phyloP scores from a whole-genome alignment of 1,284 basidiomycete genomes.

The Vanrija sp. region DNA sequence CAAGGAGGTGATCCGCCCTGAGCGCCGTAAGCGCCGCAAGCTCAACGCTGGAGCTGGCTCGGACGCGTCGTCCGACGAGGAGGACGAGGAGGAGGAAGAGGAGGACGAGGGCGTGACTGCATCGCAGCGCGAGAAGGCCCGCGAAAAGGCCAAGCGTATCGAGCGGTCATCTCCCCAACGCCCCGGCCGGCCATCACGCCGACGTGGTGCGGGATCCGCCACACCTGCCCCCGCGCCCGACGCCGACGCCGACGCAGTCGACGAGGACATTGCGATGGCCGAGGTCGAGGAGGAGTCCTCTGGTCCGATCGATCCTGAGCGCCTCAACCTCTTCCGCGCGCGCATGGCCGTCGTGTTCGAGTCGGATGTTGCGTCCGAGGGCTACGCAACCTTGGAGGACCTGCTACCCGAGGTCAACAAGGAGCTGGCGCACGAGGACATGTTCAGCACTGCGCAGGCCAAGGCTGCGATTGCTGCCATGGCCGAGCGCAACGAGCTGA shows the following conservation, averaged over 20 bases:
- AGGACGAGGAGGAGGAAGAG: slow-evolving; percentile 54
- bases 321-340: slow-evolving; percentile 71
- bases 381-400: slow-evolving; percentile 65
- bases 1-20: slow-evolving; percentile 86
- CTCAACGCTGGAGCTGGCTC: slow-evolving; percentile 58
- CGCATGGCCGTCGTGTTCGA: slow-evolving; percentile 68
- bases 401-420: slow-evolving; percentile 76
- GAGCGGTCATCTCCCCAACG: slow-evolving; percentile 15
- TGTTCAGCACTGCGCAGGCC: slow-evolving; percentile 80
- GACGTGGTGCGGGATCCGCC: not conserved
- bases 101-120: slow-evolving; percentile 29
- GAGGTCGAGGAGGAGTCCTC: slow-evolving; percentile 20
- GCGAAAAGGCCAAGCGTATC: slow-evolving; percentile 54
- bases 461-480: slow-evolving; percentile 69
- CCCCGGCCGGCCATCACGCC: not conserved
- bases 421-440: slow-evolving; percentile 61
- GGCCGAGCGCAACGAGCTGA: slow-evolving; percentile 78
- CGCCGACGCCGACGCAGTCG: slow-evolving; percentile 21
- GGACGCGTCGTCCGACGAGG: slow-evolving; percentile 54
- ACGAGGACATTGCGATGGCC: slow-evolving; percentile 4
- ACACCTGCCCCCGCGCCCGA: not conserved
- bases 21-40: slow-evolving; percentile 70
- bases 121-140: slow-evolving; percentile 40
- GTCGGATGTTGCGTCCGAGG: slow-evolving; percentile 62
- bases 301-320: not conserved